Conservation (phyloP, 1,284 basidiomycete genomes). For the Anthracocystis panici-leucophaei region DNA sequence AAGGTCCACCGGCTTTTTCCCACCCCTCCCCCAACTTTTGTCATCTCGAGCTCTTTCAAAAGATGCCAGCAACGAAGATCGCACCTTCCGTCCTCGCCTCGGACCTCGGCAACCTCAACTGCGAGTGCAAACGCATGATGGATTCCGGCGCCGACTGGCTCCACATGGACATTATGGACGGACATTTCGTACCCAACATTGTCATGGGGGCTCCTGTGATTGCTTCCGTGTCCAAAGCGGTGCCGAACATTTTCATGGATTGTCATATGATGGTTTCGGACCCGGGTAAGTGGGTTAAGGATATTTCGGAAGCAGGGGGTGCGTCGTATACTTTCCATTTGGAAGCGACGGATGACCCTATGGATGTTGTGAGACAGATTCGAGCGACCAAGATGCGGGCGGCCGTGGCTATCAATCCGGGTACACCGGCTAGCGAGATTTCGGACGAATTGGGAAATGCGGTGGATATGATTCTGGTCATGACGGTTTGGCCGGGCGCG, state of each 20-base stretch:
- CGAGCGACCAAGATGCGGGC: conserved; percentile 67
- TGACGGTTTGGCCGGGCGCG: conserved; percentile 69
- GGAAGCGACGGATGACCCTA: conserved; percentile 76
- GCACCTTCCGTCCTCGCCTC: conserved; percentile 68
- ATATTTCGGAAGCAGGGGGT: conserved; percentile 94
- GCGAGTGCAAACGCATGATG: conserved; percentile 68
- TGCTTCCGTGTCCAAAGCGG: conserved; percentile 84
- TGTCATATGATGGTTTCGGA: conserved; percentile 99
- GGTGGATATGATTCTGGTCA: conserved; percentile 69
- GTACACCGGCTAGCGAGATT: conserved; percentile 66
- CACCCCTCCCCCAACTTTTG: too few relatives aligned
- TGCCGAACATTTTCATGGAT: conserved; percentile 98
- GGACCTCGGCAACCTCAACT: conserved; percentile 67
- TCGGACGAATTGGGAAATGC: conserved; percentile 64
- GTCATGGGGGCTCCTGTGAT: conserved; percentile 86
- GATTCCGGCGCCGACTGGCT: conserved; percentile 68
- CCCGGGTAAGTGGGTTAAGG: conserved; percentile 95
- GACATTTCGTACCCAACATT: conserved; percentile 94
- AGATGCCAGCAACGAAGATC: conserved; percentile 65
- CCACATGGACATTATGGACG: conserved; percentile 70
- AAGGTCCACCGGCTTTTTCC: too few relatives aligned
- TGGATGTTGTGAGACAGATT: conserved; percentile 67
- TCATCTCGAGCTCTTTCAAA: conserved; percentile 6
- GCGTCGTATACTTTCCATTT: conserved; percentile 96
- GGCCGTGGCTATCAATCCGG: conserved; percentile 68